Evolutionary conservation across 192 early-diverging fungal species (phyloP).

Genomic region (Dispira simplex): DNA sequence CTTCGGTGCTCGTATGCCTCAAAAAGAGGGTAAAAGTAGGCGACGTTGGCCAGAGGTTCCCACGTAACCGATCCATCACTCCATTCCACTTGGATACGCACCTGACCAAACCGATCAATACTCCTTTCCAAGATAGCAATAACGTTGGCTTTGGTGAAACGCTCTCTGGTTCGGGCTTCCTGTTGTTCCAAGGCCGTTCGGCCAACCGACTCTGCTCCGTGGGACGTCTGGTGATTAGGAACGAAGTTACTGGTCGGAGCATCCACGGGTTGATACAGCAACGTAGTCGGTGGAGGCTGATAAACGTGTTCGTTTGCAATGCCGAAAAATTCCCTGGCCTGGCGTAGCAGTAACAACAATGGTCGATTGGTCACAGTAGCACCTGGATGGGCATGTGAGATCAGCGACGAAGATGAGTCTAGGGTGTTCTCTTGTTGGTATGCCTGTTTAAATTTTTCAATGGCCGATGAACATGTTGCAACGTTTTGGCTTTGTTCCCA

Average conservation of each 20-base stretch:
- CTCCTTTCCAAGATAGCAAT: not conserved
- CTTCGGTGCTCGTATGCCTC: not conserved
- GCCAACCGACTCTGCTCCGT: not conserved
- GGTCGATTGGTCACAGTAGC: not conserved
- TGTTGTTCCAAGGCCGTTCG: not conserved
- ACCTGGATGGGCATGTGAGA: not conserved
- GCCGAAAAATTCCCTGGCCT: not conserved
- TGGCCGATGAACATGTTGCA: not conserved
- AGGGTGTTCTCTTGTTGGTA: not conserved
- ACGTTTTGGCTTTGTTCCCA: conserved; percentile 1
- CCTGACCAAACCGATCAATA: not conserved
- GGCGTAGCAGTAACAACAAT: not conserved
- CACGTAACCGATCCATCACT: not conserved
- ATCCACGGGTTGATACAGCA: not conserved
- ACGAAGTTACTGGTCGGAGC: not conserved
- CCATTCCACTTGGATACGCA: conserved; percentile 8
- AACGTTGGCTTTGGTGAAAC: not conserved
- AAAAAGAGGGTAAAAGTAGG: not conserved
- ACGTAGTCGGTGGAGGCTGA: not conserved
- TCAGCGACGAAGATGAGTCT: not conserved
- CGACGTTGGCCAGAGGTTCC: conserved; percentile 2
- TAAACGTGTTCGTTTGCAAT: not conserved
- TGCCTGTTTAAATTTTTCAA: not conserved
- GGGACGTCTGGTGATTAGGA: not conserved
- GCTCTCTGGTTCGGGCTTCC: not conserved